phyloP scores from a whole-genome alignment of 1,284 basidiomycete genomes.

The Schizophyllum commune region DNA sequence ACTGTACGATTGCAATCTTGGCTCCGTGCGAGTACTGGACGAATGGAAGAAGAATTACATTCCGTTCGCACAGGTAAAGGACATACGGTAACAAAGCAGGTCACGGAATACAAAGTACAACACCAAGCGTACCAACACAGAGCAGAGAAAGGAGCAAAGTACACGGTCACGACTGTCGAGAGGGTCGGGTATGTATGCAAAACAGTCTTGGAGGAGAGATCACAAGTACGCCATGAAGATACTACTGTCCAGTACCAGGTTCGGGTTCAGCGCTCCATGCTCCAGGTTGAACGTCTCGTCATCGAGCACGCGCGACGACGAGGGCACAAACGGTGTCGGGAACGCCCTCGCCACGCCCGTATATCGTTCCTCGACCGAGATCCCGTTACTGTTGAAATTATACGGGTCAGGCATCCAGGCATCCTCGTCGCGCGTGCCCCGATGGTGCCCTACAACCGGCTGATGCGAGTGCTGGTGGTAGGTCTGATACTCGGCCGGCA shows the following conservation, averaged over 20 bases:
- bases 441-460: conserved; percentile 1
- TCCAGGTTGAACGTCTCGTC: conserved; percentile 40
- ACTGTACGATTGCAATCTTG: too few relatives aligned
- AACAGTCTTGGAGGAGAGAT: background rate
- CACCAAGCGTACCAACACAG: too few relatives aligned
- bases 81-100: too few relatives aligned
- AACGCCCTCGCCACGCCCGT: conserved; percentile 16
- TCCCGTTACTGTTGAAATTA: conserved; percentile 29
- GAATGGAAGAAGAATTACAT: too few relatives aligned
- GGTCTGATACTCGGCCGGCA: conserved; percentile 13
- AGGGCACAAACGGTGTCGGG: conserved; percentile 35
- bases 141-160: too few relatives aligned
- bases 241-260: conserved; percentile 31
- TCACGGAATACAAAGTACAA: too few relatives aligned
- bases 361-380: conserved; percentile 31
- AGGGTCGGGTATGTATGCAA: too few relatives aligned
- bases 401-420: conserved; percentile 37
- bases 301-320: conserved; percentile 32
- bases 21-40: too few relatives aligned
- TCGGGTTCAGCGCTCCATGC: conserved; percentile 34
- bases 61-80: too few relatives aligned
- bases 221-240: conserved; percentile 51
- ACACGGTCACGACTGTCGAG: too few relatives aligned
- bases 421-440: conserved; percentile 12
- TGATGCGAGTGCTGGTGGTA: conserved; percentile 1